Percentiles rank a stretch among this genome's conserved stretches.
These are phyloP conservation scores for Ganoderma meredithae DNA, from an alignment of 1,284 basidiomycete species.

Conservation along the genomic window DNA sequence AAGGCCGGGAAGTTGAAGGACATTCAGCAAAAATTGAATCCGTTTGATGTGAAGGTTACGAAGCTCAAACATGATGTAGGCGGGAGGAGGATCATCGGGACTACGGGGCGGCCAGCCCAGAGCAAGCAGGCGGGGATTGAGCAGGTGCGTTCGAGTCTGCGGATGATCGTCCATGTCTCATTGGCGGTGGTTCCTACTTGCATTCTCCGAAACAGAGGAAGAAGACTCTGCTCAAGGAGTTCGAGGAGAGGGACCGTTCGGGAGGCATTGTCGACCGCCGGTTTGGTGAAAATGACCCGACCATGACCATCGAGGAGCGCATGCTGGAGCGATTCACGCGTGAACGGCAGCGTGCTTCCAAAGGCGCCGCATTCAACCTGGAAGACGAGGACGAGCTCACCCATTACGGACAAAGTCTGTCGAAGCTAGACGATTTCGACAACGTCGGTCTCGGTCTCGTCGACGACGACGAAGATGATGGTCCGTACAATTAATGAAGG, in stretches of 20 bases:
- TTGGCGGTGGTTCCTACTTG: background rate
- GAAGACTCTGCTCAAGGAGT: slow-evolving; percentile 90
- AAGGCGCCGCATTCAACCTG: slow-evolving; percentile 88
- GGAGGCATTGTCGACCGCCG: slow-evolving; percentile 94
- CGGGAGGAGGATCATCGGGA: slow-evolving; percentile 87
- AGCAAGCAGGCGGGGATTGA: slow-evolving; percentile 92
- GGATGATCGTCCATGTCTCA: background rate
- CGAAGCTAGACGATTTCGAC: slow-evolving; percentile 88
- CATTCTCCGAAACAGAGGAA: slow-evolving; percentile 64
- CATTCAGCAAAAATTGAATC: slow-evolving; percentile 89
- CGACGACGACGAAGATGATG: slow-evolving; percentile 69
- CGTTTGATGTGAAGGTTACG: slow-evolving; percentile 92
- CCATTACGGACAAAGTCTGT: slow-evolving; percentile 91
- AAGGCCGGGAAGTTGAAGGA: slow-evolving; percentile 82
- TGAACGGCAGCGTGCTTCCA: slow-evolving; percentile 84
- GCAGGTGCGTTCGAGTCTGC: slow-evolving; percentile 62
- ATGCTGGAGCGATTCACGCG: slow-evolving; percentile 97
- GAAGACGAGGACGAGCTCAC: slow-evolving; percentile 92
- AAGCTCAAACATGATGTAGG: slow-evolving; percentile 94
- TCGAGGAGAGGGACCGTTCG: slow-evolving; percentile 77
- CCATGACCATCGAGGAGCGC: slow-evolving; percentile 92
- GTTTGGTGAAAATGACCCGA: slow-evolving; percentile 95
- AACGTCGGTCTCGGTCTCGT: slow-evolving; percentile 77
- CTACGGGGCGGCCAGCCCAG: slow-evolving; percentile 82
- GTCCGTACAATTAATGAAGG: slow-evolving; percentile 30